phyloP scores from a whole-genome alignment of 176 grass and related monocot genomes.

The Triticum urartu region DNA sequence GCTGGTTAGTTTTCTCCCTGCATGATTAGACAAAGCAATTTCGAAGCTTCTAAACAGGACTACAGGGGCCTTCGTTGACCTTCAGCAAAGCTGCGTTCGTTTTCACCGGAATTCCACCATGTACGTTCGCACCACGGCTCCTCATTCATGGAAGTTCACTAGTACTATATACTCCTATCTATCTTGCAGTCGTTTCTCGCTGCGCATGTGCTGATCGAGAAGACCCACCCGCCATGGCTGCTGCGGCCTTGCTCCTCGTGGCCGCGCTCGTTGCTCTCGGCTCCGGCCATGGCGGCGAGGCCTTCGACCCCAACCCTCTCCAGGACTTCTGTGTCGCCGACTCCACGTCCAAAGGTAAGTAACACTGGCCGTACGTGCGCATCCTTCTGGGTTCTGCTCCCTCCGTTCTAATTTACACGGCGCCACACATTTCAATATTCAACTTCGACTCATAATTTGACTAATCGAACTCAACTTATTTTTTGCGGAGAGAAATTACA shows the following conservation, averaged over 20 bases:
- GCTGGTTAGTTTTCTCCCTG: too few species aligned
- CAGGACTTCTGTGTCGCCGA: conserved; percentile 74
- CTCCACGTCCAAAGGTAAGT: neutral
- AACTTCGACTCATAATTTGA: neutral
- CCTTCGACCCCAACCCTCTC: conserved; percentile 39
- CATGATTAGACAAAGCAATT: too few species aligned
- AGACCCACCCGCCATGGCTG: neutral
- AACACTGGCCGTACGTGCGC: neutral
- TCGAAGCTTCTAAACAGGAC: too few species aligned
- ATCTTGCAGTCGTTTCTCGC: neutral
- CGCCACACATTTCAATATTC: neutral
- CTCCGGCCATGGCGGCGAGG: neutral
- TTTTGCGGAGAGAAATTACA: too few species aligned
- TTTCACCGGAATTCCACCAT: neutral
- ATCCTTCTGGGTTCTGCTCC: neutral
- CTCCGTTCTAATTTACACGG: neutral
- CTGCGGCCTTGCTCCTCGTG: neutral
- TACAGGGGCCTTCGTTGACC: neutral
- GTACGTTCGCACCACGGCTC: neutral
- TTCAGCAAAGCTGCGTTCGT: neutral
- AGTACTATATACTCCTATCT: neutral
- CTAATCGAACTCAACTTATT: too few species aligned
- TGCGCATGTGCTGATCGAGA: neutral
- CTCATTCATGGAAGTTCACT: neutral
- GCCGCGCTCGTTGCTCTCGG: neutral